These are phyloP conservation scores for Pyronema domesticum DNA, from an alignment of 495 filamentous ascomycete species.

Conservation along the genomic window DNA sequence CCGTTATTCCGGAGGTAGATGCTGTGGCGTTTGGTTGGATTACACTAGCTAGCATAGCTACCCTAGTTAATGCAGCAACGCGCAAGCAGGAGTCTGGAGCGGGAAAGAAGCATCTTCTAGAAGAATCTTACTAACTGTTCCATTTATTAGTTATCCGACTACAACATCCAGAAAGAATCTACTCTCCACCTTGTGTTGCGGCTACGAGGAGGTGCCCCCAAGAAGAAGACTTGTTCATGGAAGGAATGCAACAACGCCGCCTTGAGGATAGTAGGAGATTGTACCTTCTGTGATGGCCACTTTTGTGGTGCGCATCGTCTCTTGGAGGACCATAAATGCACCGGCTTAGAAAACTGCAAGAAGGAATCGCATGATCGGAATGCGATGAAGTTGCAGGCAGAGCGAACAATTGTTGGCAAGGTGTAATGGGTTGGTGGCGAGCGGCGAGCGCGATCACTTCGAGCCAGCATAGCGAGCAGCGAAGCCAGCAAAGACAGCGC, in stretches of 20 bases:
- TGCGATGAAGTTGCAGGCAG: slow-evolving; percentile 72
- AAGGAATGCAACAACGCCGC: slow-evolving; percentile 73
- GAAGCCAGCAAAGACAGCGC: too few species aligned
- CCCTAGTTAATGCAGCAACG: not conserved
- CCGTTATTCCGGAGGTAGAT: not conserved
- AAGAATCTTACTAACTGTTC: not conserved
- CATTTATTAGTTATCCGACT: slow-evolving; percentile 55
- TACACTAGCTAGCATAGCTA: not conserved
- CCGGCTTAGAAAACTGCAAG: slow-evolving; percentile 92
- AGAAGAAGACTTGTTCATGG: slow-evolving; percentile 73
- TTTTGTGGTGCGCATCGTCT: slow-evolving; percentile 89
- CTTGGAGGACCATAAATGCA: slow-evolving; percentile 83
- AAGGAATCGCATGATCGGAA: slow-evolving; percentile 86
- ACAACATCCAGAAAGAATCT: slow-evolving; percentile 90
- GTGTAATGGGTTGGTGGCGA: slow-evolving; percentile 9
- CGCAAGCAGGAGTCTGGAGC: too few species aligned
- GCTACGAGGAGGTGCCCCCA: slow-evolving; percentile 65
- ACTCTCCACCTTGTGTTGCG: slow-evolving; percentile 77
- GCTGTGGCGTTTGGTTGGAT: not conserved
- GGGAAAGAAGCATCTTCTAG: not conserved
- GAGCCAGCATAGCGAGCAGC: too few species aligned
- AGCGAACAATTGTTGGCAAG: slow-evolving; percentile 44
- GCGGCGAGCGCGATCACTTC: too few species aligned
- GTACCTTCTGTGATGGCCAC: slow-evolving; percentile 80
- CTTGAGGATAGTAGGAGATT: slow-evolving; percentile 87